A percentile compares a stretch with the other conserved stretches of the same genome.
Conservation (phyloP, 176 grass and related monocot genomes). For the Pontederia crassipes region DNA sequence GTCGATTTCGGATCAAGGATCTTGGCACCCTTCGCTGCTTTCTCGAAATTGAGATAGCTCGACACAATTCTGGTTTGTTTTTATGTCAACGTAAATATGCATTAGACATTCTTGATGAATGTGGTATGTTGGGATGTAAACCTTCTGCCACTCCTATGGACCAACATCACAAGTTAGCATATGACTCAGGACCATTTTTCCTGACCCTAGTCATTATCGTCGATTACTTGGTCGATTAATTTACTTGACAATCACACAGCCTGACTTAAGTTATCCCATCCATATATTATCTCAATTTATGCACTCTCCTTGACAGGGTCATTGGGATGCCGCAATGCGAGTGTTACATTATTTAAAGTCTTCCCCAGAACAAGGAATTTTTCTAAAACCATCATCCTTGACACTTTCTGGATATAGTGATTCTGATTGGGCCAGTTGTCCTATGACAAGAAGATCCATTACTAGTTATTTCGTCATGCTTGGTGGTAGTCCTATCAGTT, state of each 20-base stretch:
- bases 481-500: background rate
- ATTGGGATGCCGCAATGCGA: background rate
- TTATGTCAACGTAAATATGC: slow-evolving; percentile 1
- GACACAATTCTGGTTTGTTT: background rate
- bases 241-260: background rate
- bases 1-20: background rate
- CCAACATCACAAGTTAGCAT: background rate
- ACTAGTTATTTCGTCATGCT: background rate
- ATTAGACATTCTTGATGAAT: background rate
- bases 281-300: slow-evolving; percentile 2
- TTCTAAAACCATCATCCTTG: background rate
- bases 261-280: background rate
- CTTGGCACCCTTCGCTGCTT: background rate
- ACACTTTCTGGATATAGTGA: background rate
- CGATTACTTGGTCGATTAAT: background rate
- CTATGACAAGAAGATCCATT: background rate
- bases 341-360: background rate
- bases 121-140: background rate
- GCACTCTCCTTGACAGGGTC: background rate
- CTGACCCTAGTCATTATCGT: background rate
- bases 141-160: background rate
- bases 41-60: background rate
- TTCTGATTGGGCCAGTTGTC: slow-evolving; percentile 2
- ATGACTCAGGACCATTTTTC: background rate
- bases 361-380: background rate